A percentile compares a stretch with the other conserved stretches of the same genome.
Conservation (phyloP, 768 basidiomycete species). For the Lactarius quietus region DNA sequence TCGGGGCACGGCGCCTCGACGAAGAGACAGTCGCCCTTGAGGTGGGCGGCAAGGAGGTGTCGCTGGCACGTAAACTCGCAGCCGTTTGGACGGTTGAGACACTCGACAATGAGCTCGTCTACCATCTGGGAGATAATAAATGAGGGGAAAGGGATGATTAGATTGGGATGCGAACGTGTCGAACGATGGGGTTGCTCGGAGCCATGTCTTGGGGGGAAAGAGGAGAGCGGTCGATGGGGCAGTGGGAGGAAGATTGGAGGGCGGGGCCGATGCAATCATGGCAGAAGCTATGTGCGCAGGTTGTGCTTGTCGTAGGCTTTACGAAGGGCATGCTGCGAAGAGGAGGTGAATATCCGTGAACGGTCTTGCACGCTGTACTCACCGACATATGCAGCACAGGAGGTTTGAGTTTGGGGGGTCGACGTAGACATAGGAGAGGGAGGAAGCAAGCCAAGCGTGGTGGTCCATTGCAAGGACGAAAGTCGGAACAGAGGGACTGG, state of each 20-base stretch:
- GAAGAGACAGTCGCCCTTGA: slow-evolving; percentile 59
- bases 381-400: slow-evolving; percentile 27
- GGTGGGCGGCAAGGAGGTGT: slow-evolving; percentile 58
- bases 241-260: slow-evolving; percentile 61
- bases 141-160: background rate
- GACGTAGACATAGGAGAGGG: slow-evolving; percentile 16
- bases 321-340: slow-evolving; percentile 59
- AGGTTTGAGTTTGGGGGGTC: slow-evolving; percentile 24
- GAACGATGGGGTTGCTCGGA: slow-evolving; percentile 71
- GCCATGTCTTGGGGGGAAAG: slow-evolving; percentile 54
- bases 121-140: slow-evolving; percentile 52
- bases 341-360: background rate
- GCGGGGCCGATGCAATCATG: slow-evolving; percentile 73
- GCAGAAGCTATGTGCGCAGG: slow-evolving; percentile 87
- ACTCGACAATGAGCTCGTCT: slow-evolving; percentile 76
- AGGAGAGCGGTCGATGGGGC: slow-evolving; percentile 80
- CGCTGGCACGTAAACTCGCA: slow-evolving; percentile 64
- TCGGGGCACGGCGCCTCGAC: slow-evolving; percentile 50
- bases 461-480: slow-evolving; percentile 14
- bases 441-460: slow-evolving; percentile 12
- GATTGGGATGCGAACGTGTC: slow-evolving; percentile 50
- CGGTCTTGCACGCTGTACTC: background rate
- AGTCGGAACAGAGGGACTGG: background rate
- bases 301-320: slow-evolving; percentile 67
- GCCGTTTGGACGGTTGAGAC: slow-evolving; percentile 55